Conservation (phyloP, 257 asterid genomes). For the Ajuga chamaepitys region DNA sequence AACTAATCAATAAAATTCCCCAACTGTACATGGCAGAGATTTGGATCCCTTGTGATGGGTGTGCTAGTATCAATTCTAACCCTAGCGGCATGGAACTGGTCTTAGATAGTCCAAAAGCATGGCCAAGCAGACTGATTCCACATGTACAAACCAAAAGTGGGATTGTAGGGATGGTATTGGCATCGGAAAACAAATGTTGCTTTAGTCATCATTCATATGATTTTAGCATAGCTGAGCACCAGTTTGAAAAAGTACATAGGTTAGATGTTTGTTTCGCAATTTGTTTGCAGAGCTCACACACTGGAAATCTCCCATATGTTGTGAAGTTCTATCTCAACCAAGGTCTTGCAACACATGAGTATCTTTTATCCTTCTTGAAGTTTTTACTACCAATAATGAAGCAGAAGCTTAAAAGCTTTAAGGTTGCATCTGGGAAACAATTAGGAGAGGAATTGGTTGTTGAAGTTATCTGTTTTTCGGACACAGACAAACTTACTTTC, state of each 20-base stretch:
- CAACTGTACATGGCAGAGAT: neutral
- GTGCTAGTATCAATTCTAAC: neutral
- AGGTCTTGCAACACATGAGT: neutral
- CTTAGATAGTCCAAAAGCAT: neutral
- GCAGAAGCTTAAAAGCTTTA: too few species aligned
- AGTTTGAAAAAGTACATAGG: neutral
- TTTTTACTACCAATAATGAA: too few species aligned
- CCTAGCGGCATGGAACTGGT: neutral
- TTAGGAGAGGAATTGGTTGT: too few species aligned
- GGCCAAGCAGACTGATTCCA: neutral
- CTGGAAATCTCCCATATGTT: neutral
- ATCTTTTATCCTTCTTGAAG: neutral
- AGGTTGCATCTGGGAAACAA: too few species aligned
- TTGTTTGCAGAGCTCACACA: constrained; percentile 10
- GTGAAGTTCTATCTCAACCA: neutral
- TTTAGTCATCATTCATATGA: neutral
- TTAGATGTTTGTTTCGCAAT: constrained; percentile 2
- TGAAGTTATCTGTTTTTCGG: too few species aligned
- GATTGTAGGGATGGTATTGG: neutral
- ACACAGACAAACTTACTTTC: too few species aligned
- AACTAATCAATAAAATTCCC: neutral
- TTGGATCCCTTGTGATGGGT: neutral
- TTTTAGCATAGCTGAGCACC: neutral
- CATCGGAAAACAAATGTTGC: neutral
- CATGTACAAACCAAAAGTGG: neutral